Evolutionary conservation across 352 stramenopile genomes (phyloP), one percentile per base, ranked within the genome.

Genomic region (Phytophthora meadii): DNA sequence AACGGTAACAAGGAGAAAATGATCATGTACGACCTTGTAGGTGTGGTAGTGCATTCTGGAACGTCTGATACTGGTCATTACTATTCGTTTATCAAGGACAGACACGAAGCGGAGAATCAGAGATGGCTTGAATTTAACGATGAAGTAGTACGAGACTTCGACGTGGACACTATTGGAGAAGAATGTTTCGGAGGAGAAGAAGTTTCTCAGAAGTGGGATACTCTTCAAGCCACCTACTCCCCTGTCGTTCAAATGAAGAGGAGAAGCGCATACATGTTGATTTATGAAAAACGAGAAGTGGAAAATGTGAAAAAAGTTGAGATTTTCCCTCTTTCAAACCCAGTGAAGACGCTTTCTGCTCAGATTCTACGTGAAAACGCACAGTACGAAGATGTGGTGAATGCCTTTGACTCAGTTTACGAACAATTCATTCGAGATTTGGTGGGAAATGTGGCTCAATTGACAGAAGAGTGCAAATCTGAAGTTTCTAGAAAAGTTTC

Each of bases 81-180:
- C 65, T 98, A 98, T 67, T 97, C 86, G 19, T 98, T 97, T 72
- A 92, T 98, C 44, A 88, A 92, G 27, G 90, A 98, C 42, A 76
- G 88, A 32, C 42, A 71, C 7, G 52, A 65, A 0, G 40, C 28
- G 8, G 14, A 54, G 28, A 63, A 25, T 15, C 50, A 70, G n/a
- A 47, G 60, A 12, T 98, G 94, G 94, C 78, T 97, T 8, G 89
- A 97, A 58, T 98, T 98, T 69, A 98, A 98, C 65, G 94, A 98
- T 68, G 85, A 94, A 44, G 66, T 84, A 17, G 92, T 98, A 1
- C 78, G 82, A 15, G 65, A 79, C 0, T 98, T 98, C 51, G 76
- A 97, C 37, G 55, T 78, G 0, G 64, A 81, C 2, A 82, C 83
- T 15, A 84, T 98, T 53, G 72, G 60, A 3, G 81, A 84, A 5